A percentile compares a stretch with the other conserved stretches of the same genome.
These are phyloP conservation scores for Mortierella sp. DNA, from an alignment of 371 early-diverging fungal species.

Conservation along the genomic window DNA sequence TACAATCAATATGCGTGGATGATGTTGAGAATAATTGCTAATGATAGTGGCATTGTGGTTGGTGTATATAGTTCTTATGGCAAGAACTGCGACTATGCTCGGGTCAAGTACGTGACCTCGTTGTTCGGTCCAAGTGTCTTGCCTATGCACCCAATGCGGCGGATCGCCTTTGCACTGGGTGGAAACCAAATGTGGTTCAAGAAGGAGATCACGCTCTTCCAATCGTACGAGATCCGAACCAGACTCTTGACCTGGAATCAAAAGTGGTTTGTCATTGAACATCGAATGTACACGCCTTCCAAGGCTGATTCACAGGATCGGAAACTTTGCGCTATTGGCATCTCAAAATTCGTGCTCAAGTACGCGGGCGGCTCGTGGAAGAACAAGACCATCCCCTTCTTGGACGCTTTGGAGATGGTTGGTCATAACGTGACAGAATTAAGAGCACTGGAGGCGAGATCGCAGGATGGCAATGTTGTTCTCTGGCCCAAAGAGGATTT, in stretches of 20 bases:
- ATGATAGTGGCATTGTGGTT: too few species aligned
- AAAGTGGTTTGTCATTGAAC: conserved; percentile 53
- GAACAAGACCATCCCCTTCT: conserved; percentile 54
- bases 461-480: conserved; percentile 41
- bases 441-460: conserved; percentile 33
- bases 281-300: conserved; percentile 43
- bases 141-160: conserved; percentile 45
- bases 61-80: conserved; percentile 51
- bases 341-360: conserved; percentile 54
- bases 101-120: conserved; percentile 53
- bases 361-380: conserved; percentile 49
- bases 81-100: conserved; percentile 53
- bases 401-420: conserved; percentile 53
- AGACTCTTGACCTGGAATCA: conserved; percentile 50
- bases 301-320: conserved; percentile 1
- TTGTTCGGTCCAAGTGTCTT: conserved; percentile 47
- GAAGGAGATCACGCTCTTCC: conserved; percentile 52
- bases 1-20: too few species aligned
- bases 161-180: conserved; percentile 46
- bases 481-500: conserved; percentile 45
- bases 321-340: conserved; percentile 45
- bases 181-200: conserved; percentile 53
- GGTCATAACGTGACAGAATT: conserved; percentile 45
- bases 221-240: conserved; percentile 53
- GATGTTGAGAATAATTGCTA: too few species aligned